Conservation (phyloP, 805 yeast genomes). For the Diddensiella caesifluorescens region DNA sequence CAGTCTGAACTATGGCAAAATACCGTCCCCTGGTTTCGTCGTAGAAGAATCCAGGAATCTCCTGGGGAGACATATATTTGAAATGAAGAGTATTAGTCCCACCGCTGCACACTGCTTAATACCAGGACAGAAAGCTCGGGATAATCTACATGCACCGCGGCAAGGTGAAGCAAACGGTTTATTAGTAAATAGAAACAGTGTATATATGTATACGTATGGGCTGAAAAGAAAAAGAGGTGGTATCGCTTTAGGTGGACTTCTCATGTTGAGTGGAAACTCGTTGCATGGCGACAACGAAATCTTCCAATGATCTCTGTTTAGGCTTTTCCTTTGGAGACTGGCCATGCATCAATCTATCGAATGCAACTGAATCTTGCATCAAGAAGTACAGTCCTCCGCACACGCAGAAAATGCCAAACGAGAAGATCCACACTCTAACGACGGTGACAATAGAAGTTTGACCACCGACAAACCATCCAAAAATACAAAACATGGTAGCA, state of each 20-base stretch:
- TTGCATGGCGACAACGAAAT: conserved; percentile 58
- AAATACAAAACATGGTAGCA: conserved; percentile 86
- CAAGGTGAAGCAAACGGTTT: background rate
- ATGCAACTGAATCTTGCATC: conserved; percentile 56
- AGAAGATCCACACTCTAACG: conserved; percentile 91
- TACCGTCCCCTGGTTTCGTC: conserved; percentile 24
- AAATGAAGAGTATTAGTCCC: background rate
- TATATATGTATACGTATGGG: too few species aligned
- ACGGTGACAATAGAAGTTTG: conserved; percentile 95
- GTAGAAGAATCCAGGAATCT: conserved; percentile 22
- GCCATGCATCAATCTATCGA: conserved; percentile 56
- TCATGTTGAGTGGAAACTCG: conserved; percentile 64
- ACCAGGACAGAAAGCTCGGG: too few species aligned
- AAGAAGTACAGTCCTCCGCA: conserved; percentile 95
- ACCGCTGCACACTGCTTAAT: too few species aligned
- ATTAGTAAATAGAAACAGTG: too few species aligned
- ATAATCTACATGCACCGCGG: background rate
- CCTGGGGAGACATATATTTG: too few species aligned
- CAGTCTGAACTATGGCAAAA: conserved; percentile 23
- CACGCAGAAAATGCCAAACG: conserved; percentile 95
- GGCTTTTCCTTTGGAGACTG: conserved; percentile 37
- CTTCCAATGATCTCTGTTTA: conserved; percentile 50
- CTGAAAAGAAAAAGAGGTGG: too few species aligned
- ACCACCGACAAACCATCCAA: conserved; percentile 98
- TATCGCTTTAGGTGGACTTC: conserved; percentile 42